phyloP scores from a whole-genome alignment of 257 asterid genomes.

The Capsicum pubescens region DNA sequence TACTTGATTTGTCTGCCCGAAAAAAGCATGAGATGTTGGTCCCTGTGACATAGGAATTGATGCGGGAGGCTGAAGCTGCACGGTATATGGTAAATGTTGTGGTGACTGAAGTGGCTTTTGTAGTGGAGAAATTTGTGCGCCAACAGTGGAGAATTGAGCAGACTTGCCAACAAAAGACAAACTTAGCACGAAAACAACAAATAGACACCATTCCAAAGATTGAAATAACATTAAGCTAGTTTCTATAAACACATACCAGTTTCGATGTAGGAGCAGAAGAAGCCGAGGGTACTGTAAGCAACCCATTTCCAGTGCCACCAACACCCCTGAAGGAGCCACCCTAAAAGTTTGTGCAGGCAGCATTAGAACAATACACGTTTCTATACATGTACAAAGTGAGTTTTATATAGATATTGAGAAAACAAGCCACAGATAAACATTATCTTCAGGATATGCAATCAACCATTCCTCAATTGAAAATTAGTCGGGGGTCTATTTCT shows the following conservation, averaged over 20 bases:
- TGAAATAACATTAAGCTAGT: conserved; percentile 13
- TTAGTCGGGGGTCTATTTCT: not conserved
- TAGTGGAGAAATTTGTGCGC: conserved; percentile 52
- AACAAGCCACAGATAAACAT: not conserved
- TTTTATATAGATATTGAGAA: not conserved
- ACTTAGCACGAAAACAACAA: conserved; percentile 15
- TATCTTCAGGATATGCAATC: not conserved
- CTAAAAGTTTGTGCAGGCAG: conserved; percentile 41
- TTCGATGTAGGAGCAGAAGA: conserved; percentile 57
- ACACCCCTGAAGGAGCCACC: conserved; percentile 45
- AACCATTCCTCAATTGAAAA: not conserved
- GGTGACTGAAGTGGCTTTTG: conserved; percentile 70
- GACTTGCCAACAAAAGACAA: conserved; percentile 14
- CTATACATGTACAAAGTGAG: conserved; percentile 16
- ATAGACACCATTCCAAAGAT: not conserved
- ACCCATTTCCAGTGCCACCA: conserved; percentile 51
- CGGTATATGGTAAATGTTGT: conserved; percentile 50
- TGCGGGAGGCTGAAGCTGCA: conserved; percentile 51
- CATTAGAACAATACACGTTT: conserved; percentile 12
- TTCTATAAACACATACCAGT: conserved; percentile 37
- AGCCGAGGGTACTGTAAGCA: conserved; percentile 49
- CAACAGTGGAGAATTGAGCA: conserved; percentile 38
- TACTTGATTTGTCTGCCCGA: conserved; percentile 57
- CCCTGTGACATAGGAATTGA: conserved; percentile 49
- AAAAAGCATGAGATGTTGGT: conserved; percentile 58